Evolutionary conservation across 2,329 filamentous ascomycete species (phyloP).

Genomic region (Pseudogymnoascus sp.): DNA sequence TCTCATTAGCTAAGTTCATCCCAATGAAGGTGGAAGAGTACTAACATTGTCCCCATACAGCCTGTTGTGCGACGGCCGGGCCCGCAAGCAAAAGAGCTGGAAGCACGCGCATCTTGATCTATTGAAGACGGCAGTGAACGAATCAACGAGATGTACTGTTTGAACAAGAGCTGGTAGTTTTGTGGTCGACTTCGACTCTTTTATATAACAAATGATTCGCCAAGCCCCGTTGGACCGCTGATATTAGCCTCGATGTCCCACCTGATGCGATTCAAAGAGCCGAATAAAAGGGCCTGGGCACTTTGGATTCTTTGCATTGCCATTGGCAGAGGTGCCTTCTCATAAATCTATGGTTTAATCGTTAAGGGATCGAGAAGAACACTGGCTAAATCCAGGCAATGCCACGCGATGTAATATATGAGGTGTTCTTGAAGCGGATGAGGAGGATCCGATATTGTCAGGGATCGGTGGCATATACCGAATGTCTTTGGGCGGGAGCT

Average conservation of each 20-base stretch:
- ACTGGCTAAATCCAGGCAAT: background rate
- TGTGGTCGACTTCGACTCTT: background rate
- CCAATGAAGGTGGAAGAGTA: background rate
- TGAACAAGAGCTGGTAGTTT: background rate
- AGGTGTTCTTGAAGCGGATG: background rate
- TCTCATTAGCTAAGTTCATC: background rate
- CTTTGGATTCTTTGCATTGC: background rate
- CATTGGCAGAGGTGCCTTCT: background rate
- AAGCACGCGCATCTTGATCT: background rate
- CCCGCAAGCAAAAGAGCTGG: constrained; percentile 1
- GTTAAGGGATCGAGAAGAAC: background rate
- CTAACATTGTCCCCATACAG: constrained; percentile 4
- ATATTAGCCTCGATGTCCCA: constrained; percentile 1
- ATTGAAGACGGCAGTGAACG: background rate
- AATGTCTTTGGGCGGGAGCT: background rate
- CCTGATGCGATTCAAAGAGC: constrained; percentile 1
- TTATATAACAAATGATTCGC: background rate
- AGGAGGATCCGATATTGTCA: background rate
- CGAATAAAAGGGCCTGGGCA: background rate
- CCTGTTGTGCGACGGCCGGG: background rate
- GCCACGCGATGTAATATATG: background rate
- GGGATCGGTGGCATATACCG: background rate
- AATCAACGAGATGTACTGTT: background rate
- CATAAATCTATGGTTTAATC: background rate
- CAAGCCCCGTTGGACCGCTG: background rate